Percentiles rank a stretch among this genome's conserved stretches.
phyloP scores from a whole-genome alignment of 2,329 filamentous ascomycete species.

The Fusarium bactridioides region DNA sequence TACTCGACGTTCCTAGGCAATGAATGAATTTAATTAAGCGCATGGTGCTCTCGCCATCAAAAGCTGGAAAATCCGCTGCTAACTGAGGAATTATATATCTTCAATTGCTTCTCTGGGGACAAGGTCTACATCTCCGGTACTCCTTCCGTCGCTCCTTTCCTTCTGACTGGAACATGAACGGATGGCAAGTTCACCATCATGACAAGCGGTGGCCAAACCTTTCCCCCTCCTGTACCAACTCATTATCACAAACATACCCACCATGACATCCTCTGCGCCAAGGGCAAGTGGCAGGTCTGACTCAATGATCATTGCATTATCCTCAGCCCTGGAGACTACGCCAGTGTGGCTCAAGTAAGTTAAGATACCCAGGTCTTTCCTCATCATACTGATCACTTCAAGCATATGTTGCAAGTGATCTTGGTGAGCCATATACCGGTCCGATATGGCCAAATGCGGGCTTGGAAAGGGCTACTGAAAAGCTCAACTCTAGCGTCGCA shows the following conservation, averaged over 20 bases:
- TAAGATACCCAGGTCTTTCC: rapidly evolving
- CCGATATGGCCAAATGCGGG: neutral
- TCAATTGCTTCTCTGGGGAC: neutral
- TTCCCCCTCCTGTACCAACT: neutral
- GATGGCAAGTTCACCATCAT: no score
- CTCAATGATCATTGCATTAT: neutral
- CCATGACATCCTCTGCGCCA: neutral
- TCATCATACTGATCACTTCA: no score
- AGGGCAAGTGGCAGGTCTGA: neutral
- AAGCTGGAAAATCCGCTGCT: neutral
- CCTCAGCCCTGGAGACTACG: no score
- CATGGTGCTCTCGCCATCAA: neutral
- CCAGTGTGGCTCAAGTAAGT: neutral
- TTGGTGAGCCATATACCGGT: neutral
- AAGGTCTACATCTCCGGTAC: neutral
- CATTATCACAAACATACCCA: neutral
- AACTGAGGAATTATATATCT: no score
- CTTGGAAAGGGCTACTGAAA: neutral
- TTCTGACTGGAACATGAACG: neutral
- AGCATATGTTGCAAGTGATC: neutral
- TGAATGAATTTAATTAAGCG: no score
- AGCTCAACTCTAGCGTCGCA: no score
- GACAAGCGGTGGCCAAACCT: neutral
- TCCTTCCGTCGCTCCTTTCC: neutral
- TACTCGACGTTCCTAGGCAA: no score